These are phyloP conservation scores for Sporothrix variecibatus DNA, from an alignment of 2,329 filamentous ascomycete genomes.

Conservation along the genomic window DNA sequence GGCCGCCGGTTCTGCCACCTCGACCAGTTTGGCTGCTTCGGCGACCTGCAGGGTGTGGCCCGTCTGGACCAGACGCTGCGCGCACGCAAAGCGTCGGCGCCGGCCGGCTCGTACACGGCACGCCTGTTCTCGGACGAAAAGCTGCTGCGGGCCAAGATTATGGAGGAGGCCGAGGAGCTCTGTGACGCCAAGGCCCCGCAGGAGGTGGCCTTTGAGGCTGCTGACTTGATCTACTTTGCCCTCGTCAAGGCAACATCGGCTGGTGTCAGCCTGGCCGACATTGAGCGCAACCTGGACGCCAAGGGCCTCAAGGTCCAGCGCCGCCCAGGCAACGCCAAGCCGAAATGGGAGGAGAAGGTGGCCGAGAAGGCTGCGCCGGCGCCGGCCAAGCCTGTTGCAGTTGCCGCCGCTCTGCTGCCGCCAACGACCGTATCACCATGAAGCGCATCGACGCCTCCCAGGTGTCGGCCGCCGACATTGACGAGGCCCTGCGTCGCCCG, in stretches of 20 bases:
- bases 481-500: constrained; percentile 77
- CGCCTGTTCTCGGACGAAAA: constrained; percentile 90
- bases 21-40: constrained; percentile 90
- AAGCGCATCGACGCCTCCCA: constrained; percentile 70
- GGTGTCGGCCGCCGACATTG: constrained; percentile 65
- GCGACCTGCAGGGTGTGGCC: constrained; percentile 76
- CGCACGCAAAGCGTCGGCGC: constrained; percentile 78
- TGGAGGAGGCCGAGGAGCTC: constrained; percentile 96
- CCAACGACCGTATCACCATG: constrained; percentile 72
- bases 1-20: constrained; percentile 91
- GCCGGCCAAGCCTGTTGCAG: constrained; percentile 23
- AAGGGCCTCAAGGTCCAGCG: constrained; percentile 96
- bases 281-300: constrained; percentile 87
- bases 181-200: constrained; percentile 69
- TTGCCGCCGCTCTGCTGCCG: constrained; percentile 36
- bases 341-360: constrained; percentile 84
- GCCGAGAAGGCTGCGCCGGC: constrained; percentile 25
- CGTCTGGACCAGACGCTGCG: constrained; percentile 85
- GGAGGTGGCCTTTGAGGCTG: constrained; percentile 90
- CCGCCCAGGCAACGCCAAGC: constrained; percentile 90
- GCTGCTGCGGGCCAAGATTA: constrained; percentile 89
- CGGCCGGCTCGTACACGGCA: constrained; percentile 89
- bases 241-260: constrained; percentile 84
- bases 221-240: constrained; percentile 94
- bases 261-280: constrained; percentile 82